phyloP scores from a whole-genome alignment of 108 stramenopile genomes.

The Schizochytrium sp. region DNA sequence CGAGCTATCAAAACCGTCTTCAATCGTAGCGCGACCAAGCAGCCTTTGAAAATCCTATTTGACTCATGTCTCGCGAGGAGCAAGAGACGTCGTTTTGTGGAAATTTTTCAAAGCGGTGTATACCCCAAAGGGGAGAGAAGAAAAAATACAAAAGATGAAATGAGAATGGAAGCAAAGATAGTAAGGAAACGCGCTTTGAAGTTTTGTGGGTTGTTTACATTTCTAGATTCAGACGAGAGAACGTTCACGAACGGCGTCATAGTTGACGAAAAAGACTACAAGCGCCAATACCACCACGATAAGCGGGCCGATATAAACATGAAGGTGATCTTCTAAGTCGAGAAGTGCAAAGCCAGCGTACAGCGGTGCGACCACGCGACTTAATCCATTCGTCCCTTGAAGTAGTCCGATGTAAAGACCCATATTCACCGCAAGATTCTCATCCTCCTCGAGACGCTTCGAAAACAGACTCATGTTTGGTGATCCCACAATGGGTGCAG shows the following conservation, averaged over 20 bases:
- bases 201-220: not conserved
- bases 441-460: not conserved
- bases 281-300: not conserved
- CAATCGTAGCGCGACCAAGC: no score
- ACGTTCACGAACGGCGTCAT: not conserved
- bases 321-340: not conserved
- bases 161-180: no score
- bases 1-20: no score
- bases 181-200: no score
- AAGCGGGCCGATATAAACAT: not conserved
- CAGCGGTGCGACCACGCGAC: not conserved
- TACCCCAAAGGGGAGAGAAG: no score
- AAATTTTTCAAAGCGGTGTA: no score
- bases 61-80: no score
- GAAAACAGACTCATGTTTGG: not conserved
- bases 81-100: no score
- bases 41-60: no score
- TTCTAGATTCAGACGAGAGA: not conserved
- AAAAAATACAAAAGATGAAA: no score
- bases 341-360: not conserved
- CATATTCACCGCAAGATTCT: not conserved
- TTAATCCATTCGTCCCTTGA: not conserved
- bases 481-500: not conserved
- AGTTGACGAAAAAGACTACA: not conserved
- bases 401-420: not conserved